A percentile compares a stretch with the other conserved stretches of the same genome.
Evolutionary conservation across 169 alveolate genomes (phyloP).

Genomic region (Perkinsus marinus): DNA sequence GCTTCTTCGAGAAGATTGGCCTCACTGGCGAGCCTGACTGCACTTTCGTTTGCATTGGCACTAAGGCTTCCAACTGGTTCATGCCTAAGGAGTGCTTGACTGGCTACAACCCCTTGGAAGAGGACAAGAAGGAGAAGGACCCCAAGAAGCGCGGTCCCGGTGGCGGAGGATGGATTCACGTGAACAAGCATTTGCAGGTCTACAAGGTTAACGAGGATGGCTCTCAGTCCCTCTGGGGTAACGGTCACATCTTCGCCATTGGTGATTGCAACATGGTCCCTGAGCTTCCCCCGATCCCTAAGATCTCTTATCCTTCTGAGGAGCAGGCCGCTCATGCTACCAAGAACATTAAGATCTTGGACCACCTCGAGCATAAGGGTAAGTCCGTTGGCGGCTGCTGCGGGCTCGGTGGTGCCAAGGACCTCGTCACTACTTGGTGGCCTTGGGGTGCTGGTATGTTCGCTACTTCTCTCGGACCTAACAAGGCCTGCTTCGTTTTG

Average conservation of each 20-base stretch:
- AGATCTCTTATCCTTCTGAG: constrained; percentile 21
- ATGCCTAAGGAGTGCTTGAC: too few relatives aligned
- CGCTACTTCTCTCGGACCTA: constrained; percentile 29
- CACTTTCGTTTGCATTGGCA: too few relatives aligned
- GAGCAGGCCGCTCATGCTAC: constrained; percentile 18
- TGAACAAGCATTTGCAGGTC: too few relatives aligned
- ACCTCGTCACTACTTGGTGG: constrained; percentile 20
- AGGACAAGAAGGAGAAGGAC: too few relatives aligned
- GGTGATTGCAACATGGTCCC: constrained; percentile 28
- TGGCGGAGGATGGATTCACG: too few relatives aligned
- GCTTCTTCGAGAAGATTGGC: too few relatives aligned
- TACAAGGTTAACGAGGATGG: too few relatives aligned
- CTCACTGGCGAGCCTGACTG: too few relatives aligned
- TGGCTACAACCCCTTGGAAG: too few relatives aligned
- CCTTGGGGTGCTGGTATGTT: constrained; percentile 38
- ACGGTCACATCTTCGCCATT: constrained; percentile 18
- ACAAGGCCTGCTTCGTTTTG: constrained; percentile 17
- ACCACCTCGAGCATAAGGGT: background rate
- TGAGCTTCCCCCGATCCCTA: constrained; percentile 10
- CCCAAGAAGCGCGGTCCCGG: too few relatives aligned
- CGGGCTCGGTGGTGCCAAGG: background rate
- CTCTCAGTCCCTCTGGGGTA: too few relatives aligned
- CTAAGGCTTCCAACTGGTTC: too few relatives aligned
- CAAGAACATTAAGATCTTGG: constrained; percentile 4
- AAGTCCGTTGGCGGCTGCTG: background rate